A percentile compares a stretch with the other conserved stretches of the same genome.
These are phyloP conservation scores for Cercospora berteroae DNA, from an alignment of 2,329 filamentous ascomycete genomes.

Conservation along the genomic window DNA sequence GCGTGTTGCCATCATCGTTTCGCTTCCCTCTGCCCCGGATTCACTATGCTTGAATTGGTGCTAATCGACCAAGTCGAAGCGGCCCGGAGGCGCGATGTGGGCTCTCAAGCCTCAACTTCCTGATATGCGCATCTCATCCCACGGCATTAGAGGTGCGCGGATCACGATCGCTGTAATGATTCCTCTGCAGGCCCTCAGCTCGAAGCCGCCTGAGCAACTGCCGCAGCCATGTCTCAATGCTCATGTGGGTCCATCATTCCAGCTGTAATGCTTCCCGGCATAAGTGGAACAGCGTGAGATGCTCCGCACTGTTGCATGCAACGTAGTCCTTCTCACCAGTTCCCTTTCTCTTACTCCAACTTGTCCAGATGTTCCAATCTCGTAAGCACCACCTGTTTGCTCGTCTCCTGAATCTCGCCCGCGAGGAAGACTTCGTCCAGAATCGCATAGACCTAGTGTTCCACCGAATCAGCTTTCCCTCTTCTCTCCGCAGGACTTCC, in stretches of 20 bases:
- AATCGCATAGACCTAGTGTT: conserved; percentile 80
- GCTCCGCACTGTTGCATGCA: background rate
- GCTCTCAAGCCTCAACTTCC: background rate
- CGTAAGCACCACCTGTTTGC: conserved; percentile 95
- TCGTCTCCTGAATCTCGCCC: conserved; percentile 97
- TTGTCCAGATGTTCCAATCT: conserved; percentile 94
- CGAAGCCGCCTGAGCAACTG: background rate
- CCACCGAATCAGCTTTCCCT: conserved; percentile 13
- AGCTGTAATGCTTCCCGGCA: background rate
- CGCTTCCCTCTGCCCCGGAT: background rate
- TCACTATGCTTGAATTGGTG: background rate
- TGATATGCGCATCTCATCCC: background rate
- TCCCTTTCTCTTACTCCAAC: conserved; percentile 61
- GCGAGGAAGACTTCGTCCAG: conserved; percentile 97
- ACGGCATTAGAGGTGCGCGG: background rate
- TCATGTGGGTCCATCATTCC: background rate
- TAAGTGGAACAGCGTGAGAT: background rate
- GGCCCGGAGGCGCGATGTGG: background rate
- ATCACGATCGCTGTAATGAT: background rate
- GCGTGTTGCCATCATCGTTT: background rate
- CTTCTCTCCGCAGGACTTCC: background rate
- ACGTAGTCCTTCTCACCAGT: background rate
- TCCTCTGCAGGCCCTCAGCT: background rate
- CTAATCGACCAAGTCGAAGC: background rate
- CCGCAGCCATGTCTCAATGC: background rate